phyloP scores from a whole-genome alignment of 305 asterid species.

The Fraxinus xanthoxyloides region DNA sequence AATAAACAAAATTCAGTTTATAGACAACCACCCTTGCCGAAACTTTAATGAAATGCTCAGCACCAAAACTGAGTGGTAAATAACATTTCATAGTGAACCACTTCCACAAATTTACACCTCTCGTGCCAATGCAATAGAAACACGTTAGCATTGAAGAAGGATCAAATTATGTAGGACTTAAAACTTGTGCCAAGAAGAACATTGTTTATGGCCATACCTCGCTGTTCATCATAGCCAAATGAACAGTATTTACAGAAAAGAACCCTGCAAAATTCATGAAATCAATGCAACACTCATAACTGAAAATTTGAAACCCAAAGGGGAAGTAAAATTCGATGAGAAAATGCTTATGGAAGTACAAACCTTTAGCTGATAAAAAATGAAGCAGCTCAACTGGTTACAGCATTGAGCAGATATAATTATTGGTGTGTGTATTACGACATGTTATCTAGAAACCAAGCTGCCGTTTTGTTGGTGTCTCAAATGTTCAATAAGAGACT shows the following conservation, averaged over 20 bases:
- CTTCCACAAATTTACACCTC: constrained; percentile 49
- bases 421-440: constrained; percentile 3
- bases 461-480: constrained; percentile 86
- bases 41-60: constrained; percentile 9
- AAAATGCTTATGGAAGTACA: constrained; percentile 16
- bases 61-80: constrained; percentile 18
- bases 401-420: constrained; percentile 22
- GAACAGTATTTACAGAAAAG: constrained; percentile 55
- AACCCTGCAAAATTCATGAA: constrained; percentile 42
- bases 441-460: constrained; percentile 73
- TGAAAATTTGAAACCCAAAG: constrained; percentile 3
- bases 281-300: not conserved
- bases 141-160: constrained; percentile 4
- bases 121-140: not conserved
- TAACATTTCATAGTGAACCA: constrained; percentile 22
- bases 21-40: constrained; percentile 12
- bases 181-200: constrained; percentile 9
- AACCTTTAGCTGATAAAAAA: constrained; percentile 36
- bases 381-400: constrained; percentile 32
- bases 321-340: not conserved
- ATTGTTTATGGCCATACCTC: constrained; percentile 37
- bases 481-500: constrained; percentile 70
- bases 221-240: constrained; percentile 34
- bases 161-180: not conserved
- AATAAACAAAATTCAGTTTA: not conserved